These are phyloP conservation scores for Linanthus parryae DNA, from an alignment of 148 eudicot genomes.

Conservation along the genomic window DNA sequence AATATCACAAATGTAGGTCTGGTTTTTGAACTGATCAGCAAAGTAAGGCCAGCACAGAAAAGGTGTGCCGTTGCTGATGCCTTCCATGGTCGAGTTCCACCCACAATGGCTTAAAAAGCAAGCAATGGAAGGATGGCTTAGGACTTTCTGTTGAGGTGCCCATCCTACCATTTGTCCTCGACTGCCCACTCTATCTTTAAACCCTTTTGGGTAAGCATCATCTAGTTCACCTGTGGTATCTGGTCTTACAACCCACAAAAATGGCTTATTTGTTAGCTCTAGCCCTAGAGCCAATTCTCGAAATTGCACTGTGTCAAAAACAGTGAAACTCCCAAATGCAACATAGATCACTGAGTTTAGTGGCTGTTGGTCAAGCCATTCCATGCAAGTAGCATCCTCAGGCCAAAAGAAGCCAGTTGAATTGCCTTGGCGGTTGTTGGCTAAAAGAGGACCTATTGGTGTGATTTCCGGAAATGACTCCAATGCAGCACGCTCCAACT, in stretches of 20 bases:
- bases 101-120: conserved; percentile 18
- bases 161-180: conserved; percentile 13
- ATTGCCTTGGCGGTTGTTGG: conserved; percentile 8
- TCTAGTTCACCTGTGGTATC: conserved; percentile 3
- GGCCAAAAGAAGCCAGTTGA: conserved; percentile 13
- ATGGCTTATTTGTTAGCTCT: conserved; percentile 9
- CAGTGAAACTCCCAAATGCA: conserved; percentile 20
- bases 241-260: conserved; percentile 15
- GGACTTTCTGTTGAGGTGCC: conserved; percentile 17
- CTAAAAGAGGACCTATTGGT: conserved; percentile 19
- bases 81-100: conserved; percentile 21
- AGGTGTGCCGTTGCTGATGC: conserved; percentile 12
- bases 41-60: conserved; percentile 23
- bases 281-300: conserved; percentile 16
- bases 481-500: conserved; percentile 17
- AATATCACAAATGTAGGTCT: conserved; percentile 14
- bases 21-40: conserved; percentile 13
- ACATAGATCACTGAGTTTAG: conserved; percentile 12
- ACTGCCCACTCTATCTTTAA: conserved; percentile 4
- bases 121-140: conserved; percentile 14
- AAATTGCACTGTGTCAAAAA: conserved; percentile 13
- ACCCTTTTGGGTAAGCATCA: conserved; percentile 10
- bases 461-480: conserved; percentile 9
- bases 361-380: conserved; percentile 20
- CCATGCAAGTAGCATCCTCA: conserved; percentile 12